Percentiles rank a stretch among this genome's conserved stretches.
phyloP scores from a whole-genome alignment of 768 basidiomycete genomes.

The Tulasnella sp. region DNA sequence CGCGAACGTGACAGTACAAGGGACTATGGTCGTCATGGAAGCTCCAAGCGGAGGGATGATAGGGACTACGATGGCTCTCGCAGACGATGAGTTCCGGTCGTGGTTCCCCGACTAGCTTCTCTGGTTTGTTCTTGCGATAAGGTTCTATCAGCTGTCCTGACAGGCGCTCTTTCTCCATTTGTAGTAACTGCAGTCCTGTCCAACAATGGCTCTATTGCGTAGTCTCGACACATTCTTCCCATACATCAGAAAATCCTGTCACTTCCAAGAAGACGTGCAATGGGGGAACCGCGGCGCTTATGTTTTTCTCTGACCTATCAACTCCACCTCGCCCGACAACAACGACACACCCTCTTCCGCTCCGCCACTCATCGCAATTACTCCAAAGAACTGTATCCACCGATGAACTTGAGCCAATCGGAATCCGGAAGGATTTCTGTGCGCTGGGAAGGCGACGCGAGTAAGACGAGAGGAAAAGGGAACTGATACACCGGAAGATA shows the following conservation, averaged over 20 bases:
- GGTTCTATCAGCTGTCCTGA: neutral
- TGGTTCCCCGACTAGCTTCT: neutral
- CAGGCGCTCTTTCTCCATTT: conserved; percentile 5
- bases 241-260: neutral
- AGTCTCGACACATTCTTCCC: neutral
- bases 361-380: neutral
- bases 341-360: neutral
- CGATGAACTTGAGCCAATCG: neutral
- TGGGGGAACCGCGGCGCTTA: neutral
- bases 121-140: neutral
- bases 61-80: neutral
- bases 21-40: neutral
- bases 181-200: neutral
- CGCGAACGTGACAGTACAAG: neutral
- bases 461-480: neutral
- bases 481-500: neutral
- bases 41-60: neutral
- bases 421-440: neutral
- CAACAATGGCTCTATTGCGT: neutral
- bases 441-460: neutral
- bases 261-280: neutral
- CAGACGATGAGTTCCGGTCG: neutral
- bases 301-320: neutral
- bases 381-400: neutral
- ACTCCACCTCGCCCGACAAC: neutral